These are phyloP conservation scores for Xylaria sp. DNA, from an alignment of 2,329 filamentous ascomycete genomes.

Conservation along the genomic window DNA sequence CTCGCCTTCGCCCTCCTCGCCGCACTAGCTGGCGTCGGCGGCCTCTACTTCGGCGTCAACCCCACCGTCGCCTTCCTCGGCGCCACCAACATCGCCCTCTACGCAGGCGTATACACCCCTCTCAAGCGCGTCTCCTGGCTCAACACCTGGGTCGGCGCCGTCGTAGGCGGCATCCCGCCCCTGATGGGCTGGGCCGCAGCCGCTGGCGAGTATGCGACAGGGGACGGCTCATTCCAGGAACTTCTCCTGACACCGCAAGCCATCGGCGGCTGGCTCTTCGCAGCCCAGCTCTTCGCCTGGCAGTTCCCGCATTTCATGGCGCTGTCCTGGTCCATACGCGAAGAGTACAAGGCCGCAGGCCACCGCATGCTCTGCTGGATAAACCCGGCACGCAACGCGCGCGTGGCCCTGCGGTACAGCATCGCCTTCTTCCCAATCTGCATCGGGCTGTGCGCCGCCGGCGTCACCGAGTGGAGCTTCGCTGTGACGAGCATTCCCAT, in stretches of 20 bases:
- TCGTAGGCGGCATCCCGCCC: constrained; percentile 93
- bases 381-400: constrained; percentile 84
- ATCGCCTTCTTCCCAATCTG: constrained; percentile 89
- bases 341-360: constrained; percentile 83
- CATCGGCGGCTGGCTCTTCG: constrained; percentile 88
- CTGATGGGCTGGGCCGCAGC: constrained; percentile 99
- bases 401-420: constrained; percentile 89
- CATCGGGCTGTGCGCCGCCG: constrained; percentile 78
- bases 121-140: constrained; percentile 86
- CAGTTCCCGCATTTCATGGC: constrained; percentile 99
- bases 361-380: constrained; percentile 84
- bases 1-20: constrained; percentile 81
- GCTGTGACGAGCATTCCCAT: constrained; percentile 81
- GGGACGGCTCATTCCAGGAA: constrained; percentile 79
- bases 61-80: constrained; percentile 91
- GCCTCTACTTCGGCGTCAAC: constrained; percentile 90
- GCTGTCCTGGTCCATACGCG: constrained; percentile 85
- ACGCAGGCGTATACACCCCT: constrained; percentile 92
- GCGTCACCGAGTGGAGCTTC: constrained; percentile 88
- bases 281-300: constrained; percentile 88
- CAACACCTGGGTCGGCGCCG: constrained; percentile 94
- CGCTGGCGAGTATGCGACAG: constrained; percentile 84
- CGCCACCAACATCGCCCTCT: constrained; percentile 84
- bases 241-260: constrained; percentile 75
- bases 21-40: constrained; percentile 74